Conservation (phyloP, 345 rosid genomes). For the Draba incana region DNA sequence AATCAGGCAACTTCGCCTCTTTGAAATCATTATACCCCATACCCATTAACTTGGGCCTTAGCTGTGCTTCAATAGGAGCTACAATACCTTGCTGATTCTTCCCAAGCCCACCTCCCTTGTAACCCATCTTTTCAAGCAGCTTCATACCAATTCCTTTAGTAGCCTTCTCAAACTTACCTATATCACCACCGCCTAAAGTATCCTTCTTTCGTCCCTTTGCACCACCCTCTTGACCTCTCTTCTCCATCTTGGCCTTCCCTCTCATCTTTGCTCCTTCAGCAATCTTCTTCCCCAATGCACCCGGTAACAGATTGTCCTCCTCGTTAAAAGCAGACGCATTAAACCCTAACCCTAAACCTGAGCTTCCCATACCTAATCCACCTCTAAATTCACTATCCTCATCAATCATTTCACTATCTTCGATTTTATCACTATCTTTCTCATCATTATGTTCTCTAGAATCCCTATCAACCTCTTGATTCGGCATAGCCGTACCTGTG, state of each 20-base stretch:
- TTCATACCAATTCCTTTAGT: conserved; percentile 84
- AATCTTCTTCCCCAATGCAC: conserved; percentile 74
- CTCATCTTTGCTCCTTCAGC: conserved; percentile 73
- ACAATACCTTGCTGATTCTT: conserved; percentile 87
- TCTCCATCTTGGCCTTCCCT: conserved; percentile 61
- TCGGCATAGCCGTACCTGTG: conserved; percentile 74
- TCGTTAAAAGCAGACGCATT: conserved; percentile 31
- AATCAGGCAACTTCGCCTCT: conserved; percentile 60
- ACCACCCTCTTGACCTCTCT: conserved; percentile 52
- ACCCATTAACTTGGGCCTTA: conserved; percentile 95
- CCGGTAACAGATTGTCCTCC: conserved; percentile 58
- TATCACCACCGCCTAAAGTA: conserved; percentile 48
- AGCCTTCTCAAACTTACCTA: conserved; percentile 73
- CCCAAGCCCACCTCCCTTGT: conserved; percentile 88
- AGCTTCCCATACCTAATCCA: conserved; percentile 54
- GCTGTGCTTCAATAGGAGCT: conserved; percentile 76
- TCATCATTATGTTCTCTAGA: conserved; percentile 47
- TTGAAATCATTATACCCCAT: conserved; percentile 88
- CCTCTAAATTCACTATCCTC: conserved; percentile 48
- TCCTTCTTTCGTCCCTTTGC: conserved; percentile 58
- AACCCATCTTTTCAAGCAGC: conserved; percentile 92
- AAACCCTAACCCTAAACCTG: conserved; percentile 56
- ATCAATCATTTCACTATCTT: conserved; percentile 31
- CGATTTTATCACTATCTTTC: conserved; percentile 17
- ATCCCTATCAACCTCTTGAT: conserved; percentile 65